Conservation (phyloP, 768 basidiomycete genomes). For the Podaxis carcinomalis region DNA sequence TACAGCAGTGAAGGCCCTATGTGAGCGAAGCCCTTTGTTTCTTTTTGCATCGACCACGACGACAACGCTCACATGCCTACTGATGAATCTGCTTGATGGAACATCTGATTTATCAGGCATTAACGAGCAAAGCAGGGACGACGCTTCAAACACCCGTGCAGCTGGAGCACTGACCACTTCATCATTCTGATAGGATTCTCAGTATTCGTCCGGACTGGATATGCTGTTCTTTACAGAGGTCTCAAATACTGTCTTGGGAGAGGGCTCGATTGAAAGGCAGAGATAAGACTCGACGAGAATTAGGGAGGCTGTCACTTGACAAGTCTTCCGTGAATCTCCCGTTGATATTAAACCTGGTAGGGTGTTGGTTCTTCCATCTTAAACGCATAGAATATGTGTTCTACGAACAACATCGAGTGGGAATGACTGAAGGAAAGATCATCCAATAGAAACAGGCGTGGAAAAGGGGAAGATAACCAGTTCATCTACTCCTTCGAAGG, state of each 20-base stretch:
- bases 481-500: constrained; percentile 7
- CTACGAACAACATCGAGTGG: neutral
- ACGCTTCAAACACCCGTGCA: neutral
- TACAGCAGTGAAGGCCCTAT: no score
- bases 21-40: no score
- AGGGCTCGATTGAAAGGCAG: neutral
- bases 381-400: no score
- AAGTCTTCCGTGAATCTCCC: neutral
- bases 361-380: no score
- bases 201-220: neutral
- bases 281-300: neutral
- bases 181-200: neutral
- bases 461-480: neutral
- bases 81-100: no score
- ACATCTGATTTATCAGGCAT: no score
- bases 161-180: neutral
- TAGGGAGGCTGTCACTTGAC: neutral
- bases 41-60: no score
- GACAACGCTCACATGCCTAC: no score
- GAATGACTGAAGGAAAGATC: neutral
- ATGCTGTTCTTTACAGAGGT: neutral
- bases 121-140: no score
- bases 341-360: neutral
- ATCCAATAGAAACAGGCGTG: neutral
- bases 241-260: neutral